Base-by-base conservation (phyloP, 164 flowering plant genomes). In the Protea cynaroides region DNA sequence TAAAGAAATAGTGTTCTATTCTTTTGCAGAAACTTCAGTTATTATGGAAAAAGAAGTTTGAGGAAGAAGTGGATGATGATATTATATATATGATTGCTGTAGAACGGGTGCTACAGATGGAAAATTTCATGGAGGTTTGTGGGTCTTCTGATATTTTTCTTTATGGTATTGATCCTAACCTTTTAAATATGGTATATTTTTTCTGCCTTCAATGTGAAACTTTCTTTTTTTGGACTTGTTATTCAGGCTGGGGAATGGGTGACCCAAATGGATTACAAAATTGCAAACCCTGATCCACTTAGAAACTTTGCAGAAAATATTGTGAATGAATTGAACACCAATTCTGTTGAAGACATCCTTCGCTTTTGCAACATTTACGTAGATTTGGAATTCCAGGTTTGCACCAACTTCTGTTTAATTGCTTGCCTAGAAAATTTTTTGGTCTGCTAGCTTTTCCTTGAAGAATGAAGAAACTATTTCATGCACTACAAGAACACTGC, bases 241-340 rank as follows among this genome's bases (percentile, higher is more conserved):
- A 79, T 68, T 62, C 80, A 86, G 91, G 90, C 71, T 68, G 95
- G 90, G 36, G 51, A 75, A 10, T 87, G 91, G 92, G 82, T 86
- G 44, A 66, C 78, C 19, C 73, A 84, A 54, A 73, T 84, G 70
- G 96, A 86, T 52, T 93, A 90, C 74, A 79, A 60, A 67, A 74
- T 60, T 70, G 93, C 97, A 62, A 71, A 18, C 38, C 96, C 98
- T 19, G 98, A 93, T 78, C 98, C 98, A 21, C 92, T 93, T 56
- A 73, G 97, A 62, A 82, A 84, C 69, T 77, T 56, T 81, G 97
- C 97, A 19, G 87, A 82, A 64, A 79, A 70, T 58, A 71, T 93
- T 52, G 87, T 86, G 51, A 71, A 74, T 71, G 94, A 93, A 75
- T 84, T 90, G 53, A 93, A 93, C 71, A 61, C 80, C 40, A 76